These are phyloP conservation scores for Metarhizium robertsii DNA, from an alignment of 2,329 filamentous ascomycete species.

Conservation along the genomic window DNA sequence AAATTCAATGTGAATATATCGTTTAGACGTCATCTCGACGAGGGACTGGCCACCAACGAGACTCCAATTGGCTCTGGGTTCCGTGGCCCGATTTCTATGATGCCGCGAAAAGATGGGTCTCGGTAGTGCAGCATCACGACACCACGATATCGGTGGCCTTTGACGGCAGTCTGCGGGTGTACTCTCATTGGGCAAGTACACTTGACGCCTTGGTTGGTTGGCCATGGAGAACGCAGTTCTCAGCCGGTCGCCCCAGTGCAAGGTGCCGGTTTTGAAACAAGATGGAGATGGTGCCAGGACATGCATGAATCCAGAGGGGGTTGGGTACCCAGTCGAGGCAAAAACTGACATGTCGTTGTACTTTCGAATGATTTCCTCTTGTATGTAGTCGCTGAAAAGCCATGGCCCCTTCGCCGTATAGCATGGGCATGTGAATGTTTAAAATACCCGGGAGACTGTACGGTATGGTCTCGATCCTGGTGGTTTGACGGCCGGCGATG, in stretches of 20 bases:
- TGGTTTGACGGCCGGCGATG: slow-evolving; percentile 13
- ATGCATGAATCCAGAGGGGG: neutral
- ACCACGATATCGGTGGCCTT: neutral
- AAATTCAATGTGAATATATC: slow-evolving; percentile 2
- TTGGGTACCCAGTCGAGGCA: slow-evolving; percentile 8
- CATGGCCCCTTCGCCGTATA: slow-evolving; percentile 14
- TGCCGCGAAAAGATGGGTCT: neutral
- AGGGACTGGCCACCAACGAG: slow-evolving; percentile 1
- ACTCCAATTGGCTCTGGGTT: neutral
- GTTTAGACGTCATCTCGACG: slow-evolving; percentile 1
- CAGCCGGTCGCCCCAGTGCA: neutral
- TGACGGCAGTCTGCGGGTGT: neutral
- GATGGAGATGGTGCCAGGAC: neutral
- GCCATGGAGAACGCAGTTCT: neutral
- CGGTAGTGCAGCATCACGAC: neutral
- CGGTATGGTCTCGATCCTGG: slow-evolving; percentile 14
- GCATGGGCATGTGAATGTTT: slow-evolving; percentile 16
- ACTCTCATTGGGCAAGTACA: neutral
- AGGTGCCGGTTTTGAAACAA: neutral
- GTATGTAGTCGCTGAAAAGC: slow-evolving; percentile 10
- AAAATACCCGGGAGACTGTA: slow-evolving; percentile 18
- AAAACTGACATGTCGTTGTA: slow-evolving; percentile 13
- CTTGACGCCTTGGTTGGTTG: neutral
- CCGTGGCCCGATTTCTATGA: neutral
- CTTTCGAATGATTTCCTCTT: slow-evolving; percentile 15